Base-by-base conservation (phyloP, 306 rosid genomes). In the Vigna angularis region DNA sequence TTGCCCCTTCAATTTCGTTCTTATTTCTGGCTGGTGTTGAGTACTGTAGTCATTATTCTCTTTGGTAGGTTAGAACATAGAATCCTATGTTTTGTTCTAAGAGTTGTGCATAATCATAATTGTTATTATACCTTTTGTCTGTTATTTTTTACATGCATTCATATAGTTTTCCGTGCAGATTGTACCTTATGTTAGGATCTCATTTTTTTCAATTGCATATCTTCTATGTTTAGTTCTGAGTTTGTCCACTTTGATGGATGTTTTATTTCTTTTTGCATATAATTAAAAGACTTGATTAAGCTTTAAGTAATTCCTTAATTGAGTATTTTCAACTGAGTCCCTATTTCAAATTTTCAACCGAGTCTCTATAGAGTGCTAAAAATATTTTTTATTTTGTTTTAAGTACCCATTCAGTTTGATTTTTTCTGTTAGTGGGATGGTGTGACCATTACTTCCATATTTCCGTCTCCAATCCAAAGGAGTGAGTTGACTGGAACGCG, bases 31-130 rank as follows among this genome's bases (percentile, higher is more conserved):
- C 44, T 14, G 42, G 12, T 61, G 18, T 30, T 61, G 12, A 58
- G 65, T 26, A 61, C 6, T 26, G 40, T 6, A 28, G 15, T 28
- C 15, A 4, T 6, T 61, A 61, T 61, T 61, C 66, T 61, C 67
- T 62, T 62, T 30, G 44, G 18, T 61, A 28, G 44, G 66, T 62
- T 62, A 62, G 5, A 32, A 7, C 14, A 15, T 15, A 15, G 47
- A 24, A 22, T 16, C 9, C 36, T 58, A 13, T 5, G 10, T 58
- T 58, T 58, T 58, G 17, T 13, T 26, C 2, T 26, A 58, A 58
- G 66, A 6, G 3, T 16, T 63, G 24, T 63, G 26, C 69, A n/a
- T n/a, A n/a, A 63, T 62, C 67, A n/a, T 63, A 34, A 7, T 63
- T 63, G 20, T 63, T 63, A 63, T 63, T 8, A n/a, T 63, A 34